Percentiles rank a stretch among this genome's conserved stretches.
phyloP scores from a whole-genome alignment of 1,284 basidiomycete species.

The Melampsora larici-populina region DNA sequence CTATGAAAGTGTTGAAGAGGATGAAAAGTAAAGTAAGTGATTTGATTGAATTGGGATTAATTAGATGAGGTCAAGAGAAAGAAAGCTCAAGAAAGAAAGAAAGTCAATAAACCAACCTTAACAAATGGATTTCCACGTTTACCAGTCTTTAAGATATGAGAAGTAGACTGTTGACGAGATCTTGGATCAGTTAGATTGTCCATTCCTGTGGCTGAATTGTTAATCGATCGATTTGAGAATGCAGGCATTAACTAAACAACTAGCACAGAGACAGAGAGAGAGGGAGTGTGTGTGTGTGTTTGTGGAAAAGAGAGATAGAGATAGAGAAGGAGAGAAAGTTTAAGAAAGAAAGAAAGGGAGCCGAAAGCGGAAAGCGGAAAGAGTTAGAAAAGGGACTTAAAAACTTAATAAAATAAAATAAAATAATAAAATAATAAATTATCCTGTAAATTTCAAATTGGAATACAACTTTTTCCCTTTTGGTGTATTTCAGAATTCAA shows the following conservation, averaged over 20 bases:
- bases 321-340: slow-evolving; percentile 45
- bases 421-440: too few species aligned
- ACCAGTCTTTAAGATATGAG: slow-evolving; percentile 95
- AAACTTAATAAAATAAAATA: too few species aligned
- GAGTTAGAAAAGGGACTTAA: background rate
- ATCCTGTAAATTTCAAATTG: too few species aligned
- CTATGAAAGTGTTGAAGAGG: slow-evolving; percentile 56
- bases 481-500: too few species aligned
- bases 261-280: too few species aligned
- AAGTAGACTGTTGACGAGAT: slow-evolving; percentile 58
- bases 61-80: slow-evolving; percentile 1
- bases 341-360: slow-evolving; percentile 50
- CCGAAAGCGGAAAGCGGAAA: slow-evolving; percentile 16
- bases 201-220: background rate
- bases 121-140: slow-evolving; percentile 88
- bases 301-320: slow-evolving; percentile 30
- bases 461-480: too few species aligned
- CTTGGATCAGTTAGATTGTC: slow-evolving; percentile 23
- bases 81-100: background rate
- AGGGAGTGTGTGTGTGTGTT: too few species aligned
- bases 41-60: slow-evolving; percentile 1
- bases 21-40: slow-evolving; percentile 27
- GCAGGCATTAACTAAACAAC: slow-evolving; percentile 1
- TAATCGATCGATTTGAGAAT: background rate
- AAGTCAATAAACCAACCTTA: slow-evolving; percentile 70